A percentile compares a stretch with the other conserved stretches of the same genome.
phyloP scores from a whole-genome alignment of 331 rosid species.

The Cydonia oblonga region DNA sequence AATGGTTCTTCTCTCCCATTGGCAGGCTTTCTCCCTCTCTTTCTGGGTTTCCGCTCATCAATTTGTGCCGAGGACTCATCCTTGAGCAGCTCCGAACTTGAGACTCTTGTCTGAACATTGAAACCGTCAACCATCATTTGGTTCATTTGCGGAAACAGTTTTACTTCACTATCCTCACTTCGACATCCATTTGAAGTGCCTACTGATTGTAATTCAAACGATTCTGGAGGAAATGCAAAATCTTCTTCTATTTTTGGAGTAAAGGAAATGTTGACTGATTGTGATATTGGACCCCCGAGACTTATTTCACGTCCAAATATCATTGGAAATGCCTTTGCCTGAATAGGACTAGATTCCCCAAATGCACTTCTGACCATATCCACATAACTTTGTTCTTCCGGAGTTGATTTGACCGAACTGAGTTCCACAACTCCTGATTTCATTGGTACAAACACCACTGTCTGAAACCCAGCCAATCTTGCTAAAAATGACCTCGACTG shows the following conservation, averaged over 20 bases:
- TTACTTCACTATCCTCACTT: constrained; percentile 18
- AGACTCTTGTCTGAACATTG: constrained; percentile 45
- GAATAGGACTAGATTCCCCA: constrained; percentile 47
- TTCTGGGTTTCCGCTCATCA: constrained; percentile 82
- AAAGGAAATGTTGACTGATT: constrained; percentile 61
- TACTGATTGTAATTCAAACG: constrained; percentile 50
- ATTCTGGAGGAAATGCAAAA: constrained; percentile 50
- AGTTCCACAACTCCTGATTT: constrained; percentile 77
- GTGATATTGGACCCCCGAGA: constrained; percentile 61
- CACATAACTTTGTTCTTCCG: constrained; percentile 57
- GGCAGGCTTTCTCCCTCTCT: constrained; percentile 96
- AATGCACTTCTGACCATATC: constrained; percentile 44
- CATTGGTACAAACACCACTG: constrained; percentile 64
- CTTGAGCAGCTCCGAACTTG: constrained; percentile 46
- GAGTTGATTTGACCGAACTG: constrained; percentile 45
- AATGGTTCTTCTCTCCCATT: constrained; percentile 93
- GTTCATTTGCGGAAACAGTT: too few species aligned
- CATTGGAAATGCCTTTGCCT: constrained; percentile 63
- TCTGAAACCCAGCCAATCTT: constrained; percentile 61
- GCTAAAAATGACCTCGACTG: constrained; percentile 57
- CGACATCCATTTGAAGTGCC: constrained; percentile 7
- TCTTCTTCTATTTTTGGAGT: constrained; percentile 85
- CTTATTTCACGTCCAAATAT: constrained; percentile 80
- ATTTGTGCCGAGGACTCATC: constrained; percentile 61
- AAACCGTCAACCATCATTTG: constrained; percentile 46